A percentile compares a stretch with the other conserved stretches of the same genome.
Evolutionary conservation across 352 stramenopile species (phyloP).

Genomic region (Peronosclerospora sorghi): DNA sequence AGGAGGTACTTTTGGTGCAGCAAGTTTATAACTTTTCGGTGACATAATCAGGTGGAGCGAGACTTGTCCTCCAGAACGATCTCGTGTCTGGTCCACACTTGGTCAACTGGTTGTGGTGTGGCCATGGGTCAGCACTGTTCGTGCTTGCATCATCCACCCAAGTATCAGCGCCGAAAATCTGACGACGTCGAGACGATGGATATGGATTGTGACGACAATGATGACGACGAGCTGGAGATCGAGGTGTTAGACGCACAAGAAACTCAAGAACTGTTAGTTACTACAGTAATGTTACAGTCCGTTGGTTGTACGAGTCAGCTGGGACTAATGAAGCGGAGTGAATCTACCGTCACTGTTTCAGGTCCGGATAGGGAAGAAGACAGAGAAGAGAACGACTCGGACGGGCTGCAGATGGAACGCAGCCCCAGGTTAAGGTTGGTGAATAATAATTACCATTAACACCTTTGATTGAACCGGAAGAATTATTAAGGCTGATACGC

Average conservation of each 20-base stretch:
- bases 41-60: too few relatives aligned
- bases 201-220: conserved; percentile 18
- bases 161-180: conserved; percentile 44
- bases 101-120: conserved; percentile 2
- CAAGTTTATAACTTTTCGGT: too few relatives aligned
- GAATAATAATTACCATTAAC: conserved; percentile 24
- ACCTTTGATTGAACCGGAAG: conserved; percentile 14
- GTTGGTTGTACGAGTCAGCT: conserved; percentile 6
- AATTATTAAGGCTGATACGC: conserved; percentile 27
- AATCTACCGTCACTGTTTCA: background rate
- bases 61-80: conserved; percentile 1
- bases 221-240: conserved; percentile 18
- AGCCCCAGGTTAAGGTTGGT: conserved; percentile 16
- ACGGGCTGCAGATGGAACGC: conserved; percentile 15
- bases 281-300: conserved; percentile 3
- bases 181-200: conserved; percentile 32
- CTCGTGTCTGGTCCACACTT: background rate
- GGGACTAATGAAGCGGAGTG: conserved; percentile 8
- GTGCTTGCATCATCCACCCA: conserved; percentile 53
- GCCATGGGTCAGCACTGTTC: conserved; percentile 69
- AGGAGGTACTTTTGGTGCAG: too few relatives aligned
- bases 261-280: conserved; percentile 33
- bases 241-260: conserved; percentile 20
- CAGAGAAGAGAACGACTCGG: conserved; percentile 14
- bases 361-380: background rate